Base-by-base conservation (phyloP, 2,329 filamentous ascomycete genomes). In the Zymoseptoria ardabiliae region DNA sequence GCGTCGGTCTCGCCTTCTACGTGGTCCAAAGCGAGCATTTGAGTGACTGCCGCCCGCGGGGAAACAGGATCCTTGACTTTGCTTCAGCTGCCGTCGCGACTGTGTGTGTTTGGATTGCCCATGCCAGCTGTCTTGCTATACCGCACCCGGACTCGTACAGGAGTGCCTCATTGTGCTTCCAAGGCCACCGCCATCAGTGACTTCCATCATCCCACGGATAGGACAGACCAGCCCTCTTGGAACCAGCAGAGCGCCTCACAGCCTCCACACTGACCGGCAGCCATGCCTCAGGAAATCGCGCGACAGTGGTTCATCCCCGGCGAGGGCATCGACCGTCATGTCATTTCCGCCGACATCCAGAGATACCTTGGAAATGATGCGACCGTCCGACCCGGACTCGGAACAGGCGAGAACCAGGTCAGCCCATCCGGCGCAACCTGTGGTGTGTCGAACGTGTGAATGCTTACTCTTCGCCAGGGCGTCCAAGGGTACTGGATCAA, bases 291-390 rank as follows among this genome's bases (percentile, higher is more conserved):
- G 61, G 69, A 70, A 58, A 70, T 72, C 70, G 76, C 71, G 41
- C 71, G 72, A 50, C 74, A 79, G 71, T 81, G 78, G 78, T 81
- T 79, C 67, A 73, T 78, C 64, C 74, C 75, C 13, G 77, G 75
- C 62, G 77, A 79, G 53, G 78, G 78, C 70, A 81, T 81, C 67
- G 76, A 77, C 59, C 70, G 78, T 67, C 75, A 79, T 70, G 78
- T 81, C 70, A 80, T 81, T 64, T 78, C 77, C 53, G 77, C 77
- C 64, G 78, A 81, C 70, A 80, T 81, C 65, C 77, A 79, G 70
- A 74, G 77, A 66, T 80, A 79, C 66, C 69, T 81, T 58, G 78
- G 78, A 56, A 77, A 76, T 62, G 78, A 81, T 72, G 78, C 78
- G 54, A 77, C 78, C 59, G 77, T 80, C 51, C 74, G 75, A 66